phyloP scores from a whole-genome alignment of 805 yeast species.

The Grigorovia jiainica region DNA sequence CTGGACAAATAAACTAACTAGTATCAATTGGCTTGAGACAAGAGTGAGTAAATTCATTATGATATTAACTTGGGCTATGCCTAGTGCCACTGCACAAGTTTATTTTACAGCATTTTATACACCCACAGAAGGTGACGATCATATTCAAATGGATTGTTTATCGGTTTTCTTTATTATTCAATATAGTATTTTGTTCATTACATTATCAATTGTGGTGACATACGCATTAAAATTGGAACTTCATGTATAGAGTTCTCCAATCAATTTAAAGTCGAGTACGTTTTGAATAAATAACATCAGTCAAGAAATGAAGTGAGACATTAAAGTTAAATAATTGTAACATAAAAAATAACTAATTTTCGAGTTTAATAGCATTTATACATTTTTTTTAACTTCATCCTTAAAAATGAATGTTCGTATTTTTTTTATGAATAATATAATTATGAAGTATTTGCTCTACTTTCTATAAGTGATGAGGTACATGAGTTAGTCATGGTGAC shows the following conservation, averaged over 20 bases:
- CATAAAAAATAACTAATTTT: too few species aligned
- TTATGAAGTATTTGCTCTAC: too few species aligned
- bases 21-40: constrained; percentile 53
- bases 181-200: constrained; percentile 51
- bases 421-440: too few species aligned
- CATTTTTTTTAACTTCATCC: too few species aligned
- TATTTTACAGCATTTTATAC: constrained; percentile 84
- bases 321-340: too few species aligned
- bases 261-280: too few species aligned
- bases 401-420: too few species aligned
- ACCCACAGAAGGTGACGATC: constrained; percentile 43
- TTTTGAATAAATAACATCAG: too few species aligned
- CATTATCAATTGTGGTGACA: constrained; percentile 65
- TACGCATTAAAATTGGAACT: constrained; percentile 34
- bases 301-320: too few species aligned
- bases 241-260: constrained; percentile 14
- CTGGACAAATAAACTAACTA: constrained; percentile 51
- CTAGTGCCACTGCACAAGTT: constrained; percentile 81
- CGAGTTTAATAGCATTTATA: too few species aligned
- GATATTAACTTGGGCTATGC: constrained; percentile 67
- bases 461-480: too few species aligned
- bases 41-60: constrained; percentile 60
- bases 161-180: constrained; percentile 62
- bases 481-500: too few species aligned
- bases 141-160: constrained; percentile 66